Percentiles rank a stretch among this genome's conserved stretches.
Conservation (phyloP, 23 red algal genomes). For the Chondrus crispus region DNA sequence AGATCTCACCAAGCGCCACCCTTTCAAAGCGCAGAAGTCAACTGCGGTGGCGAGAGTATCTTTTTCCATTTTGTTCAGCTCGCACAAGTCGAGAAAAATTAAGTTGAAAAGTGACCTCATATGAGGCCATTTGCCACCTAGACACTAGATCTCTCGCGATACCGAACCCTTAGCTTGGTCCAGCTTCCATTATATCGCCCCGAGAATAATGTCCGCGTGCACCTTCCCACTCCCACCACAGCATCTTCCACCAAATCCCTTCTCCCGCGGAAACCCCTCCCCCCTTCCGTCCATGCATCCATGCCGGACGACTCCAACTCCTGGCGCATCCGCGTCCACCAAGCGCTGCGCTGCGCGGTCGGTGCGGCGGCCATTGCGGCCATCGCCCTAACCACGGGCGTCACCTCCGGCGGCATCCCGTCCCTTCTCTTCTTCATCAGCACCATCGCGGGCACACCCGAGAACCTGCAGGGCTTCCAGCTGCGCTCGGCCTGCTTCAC, state of each 20-base stretch:
- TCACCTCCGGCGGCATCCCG: slow-evolving; percentile 25
- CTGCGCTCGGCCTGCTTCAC: slow-evolving; percentile 32
- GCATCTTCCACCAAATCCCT: neutral
- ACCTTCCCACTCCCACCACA: too few relatives aligned
- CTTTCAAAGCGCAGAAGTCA: too few relatives aligned
- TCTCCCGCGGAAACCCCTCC: neutral
- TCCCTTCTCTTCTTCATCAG: slow-evolving; percentile 27
- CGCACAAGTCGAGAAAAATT: too few relatives aligned
- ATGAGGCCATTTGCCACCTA: too few relatives aligned
- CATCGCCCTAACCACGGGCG: neutral
- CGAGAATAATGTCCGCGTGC: too few relatives aligned
- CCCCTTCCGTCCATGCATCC: neutral
- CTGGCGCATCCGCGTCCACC: neutral
- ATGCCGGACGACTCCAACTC: neutral
- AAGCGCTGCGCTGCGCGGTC: slow-evolving; percentile 43
- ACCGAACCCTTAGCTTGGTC: too few relatives aligned
- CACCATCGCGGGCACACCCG: slow-evolving; percentile 54
- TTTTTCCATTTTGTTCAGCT: too few relatives aligned
- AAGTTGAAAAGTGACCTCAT: too few relatives aligned
- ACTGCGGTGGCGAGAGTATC: too few relatives aligned
- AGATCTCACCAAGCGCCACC: too few relatives aligned
- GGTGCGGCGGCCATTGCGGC: slow-evolving; percentile 11
- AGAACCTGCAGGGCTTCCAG: slow-evolving; percentile 47
- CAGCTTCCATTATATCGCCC: too few relatives aligned
- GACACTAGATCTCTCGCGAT: too few relatives aligned